A percentile compares a stretch with the other conserved stretches of the same genome.
Conservation (phyloP, 192 early-diverging fungal species). For the Oehlia diaphana region DNA sequence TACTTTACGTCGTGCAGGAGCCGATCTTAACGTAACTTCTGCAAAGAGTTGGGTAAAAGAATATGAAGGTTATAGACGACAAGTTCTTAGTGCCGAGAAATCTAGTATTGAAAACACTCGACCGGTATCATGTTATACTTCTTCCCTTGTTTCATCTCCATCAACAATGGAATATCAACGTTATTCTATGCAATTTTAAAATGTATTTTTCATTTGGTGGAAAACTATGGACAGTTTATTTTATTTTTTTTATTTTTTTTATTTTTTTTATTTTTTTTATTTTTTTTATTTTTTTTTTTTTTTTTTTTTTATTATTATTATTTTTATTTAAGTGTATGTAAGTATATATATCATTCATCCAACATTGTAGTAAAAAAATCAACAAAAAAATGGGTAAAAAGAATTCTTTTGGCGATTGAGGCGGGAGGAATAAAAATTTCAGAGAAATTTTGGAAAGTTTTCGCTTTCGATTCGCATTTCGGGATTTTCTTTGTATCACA, state of each 20-base stretch:
- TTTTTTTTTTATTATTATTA: no score
- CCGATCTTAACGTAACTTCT: background rate
- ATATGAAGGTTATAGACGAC: conserved; percentile 8
- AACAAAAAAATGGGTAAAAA: no score
- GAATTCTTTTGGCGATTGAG: background rate
- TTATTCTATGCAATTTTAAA: background rate
- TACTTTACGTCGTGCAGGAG: background rate
- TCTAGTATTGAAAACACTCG: background rate
- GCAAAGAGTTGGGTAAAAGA: conserved; percentile 11
- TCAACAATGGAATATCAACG: background rate
- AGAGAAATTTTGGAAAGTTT: background rate
- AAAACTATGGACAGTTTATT: no score
- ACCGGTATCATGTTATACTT: background rate
- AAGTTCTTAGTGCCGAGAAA: background rate
- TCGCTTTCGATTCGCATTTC: background rate
- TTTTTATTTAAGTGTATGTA: no score
- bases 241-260: no score
- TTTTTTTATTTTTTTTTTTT: no score
- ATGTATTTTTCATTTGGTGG: background rate
- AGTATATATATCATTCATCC: no score
- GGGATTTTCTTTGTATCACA: background rate
- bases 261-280: no score
- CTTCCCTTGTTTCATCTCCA: background rate
- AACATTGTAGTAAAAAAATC: no score
- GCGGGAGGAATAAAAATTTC: background rate